phyloP scores from a whole-genome alignment of 2,329 filamentous ascomycete genomes.

The Cladophialophora yegresii region DNA sequence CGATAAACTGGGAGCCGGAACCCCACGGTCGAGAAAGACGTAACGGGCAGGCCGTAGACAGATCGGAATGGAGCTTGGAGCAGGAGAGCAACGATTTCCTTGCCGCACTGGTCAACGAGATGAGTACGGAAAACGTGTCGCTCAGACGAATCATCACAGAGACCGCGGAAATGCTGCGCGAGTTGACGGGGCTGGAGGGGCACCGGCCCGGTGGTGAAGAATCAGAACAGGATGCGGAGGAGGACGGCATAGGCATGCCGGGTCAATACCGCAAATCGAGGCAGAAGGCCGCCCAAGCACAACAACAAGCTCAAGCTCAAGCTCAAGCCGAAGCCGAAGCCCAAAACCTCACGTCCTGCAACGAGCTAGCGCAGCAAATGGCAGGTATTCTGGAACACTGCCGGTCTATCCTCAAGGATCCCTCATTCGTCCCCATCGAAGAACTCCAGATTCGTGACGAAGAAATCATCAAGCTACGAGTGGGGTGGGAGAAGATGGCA shows the following conservation, averaged over 20 bases:
- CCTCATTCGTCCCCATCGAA: constrained; percentile 92
- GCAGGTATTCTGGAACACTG: constrained; percentile 78
- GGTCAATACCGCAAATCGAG: constrained; percentile 35
- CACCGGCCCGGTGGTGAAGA: constrained; percentile 32
- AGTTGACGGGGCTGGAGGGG: constrained; percentile 56
- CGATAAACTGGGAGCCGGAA: constrained; percentile 46
- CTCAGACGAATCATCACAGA: constrained; percentile 71
- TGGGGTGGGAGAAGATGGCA: constrained; percentile 94
- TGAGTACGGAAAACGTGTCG: constrained; percentile 90
- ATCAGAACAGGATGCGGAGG: constrained; percentile 27
- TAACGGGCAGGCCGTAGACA: constrained; percentile 51
- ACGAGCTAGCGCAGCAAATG: constrained; percentile 71
- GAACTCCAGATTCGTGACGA: constrained; percentile 91
- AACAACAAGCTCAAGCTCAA: constrained; percentile 1
- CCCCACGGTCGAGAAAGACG: constrained; percentile 38
- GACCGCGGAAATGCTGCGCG: constrained; percentile 69
- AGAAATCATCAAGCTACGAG: constrained; percentile 78
- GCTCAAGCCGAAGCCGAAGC: constrained; percentile 1
- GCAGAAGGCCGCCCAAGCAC: constrained; percentile 11
- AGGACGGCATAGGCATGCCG: constrained; percentile 37
- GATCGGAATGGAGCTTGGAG: constrained; percentile 68
- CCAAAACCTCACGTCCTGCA: constrained; percentile 59
- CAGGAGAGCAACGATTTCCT: constrained; percentile 90
- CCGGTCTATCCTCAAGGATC: constrained; percentile 82
- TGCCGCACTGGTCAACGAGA: constrained; percentile 61